phyloP scores from a whole-genome alignment of 1,284 basidiomycete species.

The Puccinia hordei region DNA sequence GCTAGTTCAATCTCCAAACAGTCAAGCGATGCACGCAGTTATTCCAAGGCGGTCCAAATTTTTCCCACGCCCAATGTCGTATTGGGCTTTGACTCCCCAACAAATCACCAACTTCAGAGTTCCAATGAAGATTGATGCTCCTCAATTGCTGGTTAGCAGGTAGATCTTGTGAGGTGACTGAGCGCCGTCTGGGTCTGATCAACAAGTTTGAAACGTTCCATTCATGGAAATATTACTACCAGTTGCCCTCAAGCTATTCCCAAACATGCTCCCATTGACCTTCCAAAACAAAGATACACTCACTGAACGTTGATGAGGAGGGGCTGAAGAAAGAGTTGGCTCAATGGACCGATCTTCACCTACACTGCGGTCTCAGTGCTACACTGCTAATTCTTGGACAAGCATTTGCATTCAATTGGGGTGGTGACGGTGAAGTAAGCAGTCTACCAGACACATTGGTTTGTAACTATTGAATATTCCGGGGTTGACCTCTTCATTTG shows the following conservation, averaged over 20 bases:
- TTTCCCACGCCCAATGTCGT: too few species aligned
- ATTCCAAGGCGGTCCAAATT: too few species aligned
- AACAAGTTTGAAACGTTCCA: conserved; percentile 90
- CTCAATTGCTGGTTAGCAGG: too few species aligned
- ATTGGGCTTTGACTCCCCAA: too few species aligned
- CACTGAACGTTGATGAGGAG: conserved; percentile 67
- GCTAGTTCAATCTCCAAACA: too few species aligned
- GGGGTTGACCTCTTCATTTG: not conserved
- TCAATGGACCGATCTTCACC: conserved; percentile 91
- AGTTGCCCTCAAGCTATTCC: conserved; percentile 94
- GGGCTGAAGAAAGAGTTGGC: conserved; percentile 79
- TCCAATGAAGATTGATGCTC: too few species aligned
- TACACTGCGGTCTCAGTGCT: conserved; percentile 81
- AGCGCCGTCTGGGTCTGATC: too few species aligned
- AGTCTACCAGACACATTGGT: conserved; percentile 93
- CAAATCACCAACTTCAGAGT: too few species aligned
- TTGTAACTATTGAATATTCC: conserved; percentile 59
- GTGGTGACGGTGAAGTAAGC: conserved; percentile 69
- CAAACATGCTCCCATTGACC: conserved; percentile 96
- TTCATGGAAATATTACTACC: conserved; percentile 99
- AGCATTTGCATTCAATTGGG: conserved; percentile 87
- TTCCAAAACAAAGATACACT: conserved; percentile 96
- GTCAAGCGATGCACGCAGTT: too few species aligned
- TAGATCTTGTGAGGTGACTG: too few species aligned
- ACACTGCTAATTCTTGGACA: conserved; percentile 88